phyloP scores from a whole-genome alignment of 306 rosid species.

The Nissolia schottii region DNA sequence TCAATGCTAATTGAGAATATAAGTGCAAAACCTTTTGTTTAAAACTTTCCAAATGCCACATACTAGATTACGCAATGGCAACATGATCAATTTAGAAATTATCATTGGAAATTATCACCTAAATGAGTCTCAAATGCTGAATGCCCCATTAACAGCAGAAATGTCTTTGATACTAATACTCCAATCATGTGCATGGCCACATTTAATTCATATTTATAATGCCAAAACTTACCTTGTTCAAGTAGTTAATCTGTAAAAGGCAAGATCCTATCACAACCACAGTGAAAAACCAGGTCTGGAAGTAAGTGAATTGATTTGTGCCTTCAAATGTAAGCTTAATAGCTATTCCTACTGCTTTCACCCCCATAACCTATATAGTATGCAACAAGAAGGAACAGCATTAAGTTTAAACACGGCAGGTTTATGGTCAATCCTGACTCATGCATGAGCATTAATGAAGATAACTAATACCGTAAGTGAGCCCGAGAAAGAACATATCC shows the following conservation, averaged over 20 bases:
- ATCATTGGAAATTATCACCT: neutral
- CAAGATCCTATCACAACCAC: conserved; percentile 52
- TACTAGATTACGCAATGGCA: neutral
- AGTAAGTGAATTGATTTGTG: conserved; percentile 65
- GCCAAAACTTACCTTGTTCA: conserved; percentile 64
- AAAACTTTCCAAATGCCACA: neutral
- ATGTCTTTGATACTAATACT: neutral
- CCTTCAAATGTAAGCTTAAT: conserved; percentile 74
- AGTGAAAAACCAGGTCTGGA: conserved; percentile 76
- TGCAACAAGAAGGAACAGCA: neutral
- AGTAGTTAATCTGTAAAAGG: conserved; percentile 72
- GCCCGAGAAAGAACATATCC: conserved; percentile 86
- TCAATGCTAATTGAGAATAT: neutral
- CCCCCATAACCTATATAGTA: conserved; percentile 68
- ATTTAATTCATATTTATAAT: neutral
- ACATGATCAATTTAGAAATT: neutral
- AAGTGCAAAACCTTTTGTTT: neutral
- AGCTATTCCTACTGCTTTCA: conserved; percentile 88
- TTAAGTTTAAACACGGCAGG: neutral
- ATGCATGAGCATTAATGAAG: neutral
- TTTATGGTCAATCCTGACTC: neutral
- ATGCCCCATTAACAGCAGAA: neutral
- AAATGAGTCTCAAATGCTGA: neutral
- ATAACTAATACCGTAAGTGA: conserved; percentile 68
- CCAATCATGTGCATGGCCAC: neutral